Evolutionary conservation across 1,139 yeast genomes (phyloP), one percentile per base, ranked within the genome.

Genomic region (Yamadazyma friedrichii): DNA sequence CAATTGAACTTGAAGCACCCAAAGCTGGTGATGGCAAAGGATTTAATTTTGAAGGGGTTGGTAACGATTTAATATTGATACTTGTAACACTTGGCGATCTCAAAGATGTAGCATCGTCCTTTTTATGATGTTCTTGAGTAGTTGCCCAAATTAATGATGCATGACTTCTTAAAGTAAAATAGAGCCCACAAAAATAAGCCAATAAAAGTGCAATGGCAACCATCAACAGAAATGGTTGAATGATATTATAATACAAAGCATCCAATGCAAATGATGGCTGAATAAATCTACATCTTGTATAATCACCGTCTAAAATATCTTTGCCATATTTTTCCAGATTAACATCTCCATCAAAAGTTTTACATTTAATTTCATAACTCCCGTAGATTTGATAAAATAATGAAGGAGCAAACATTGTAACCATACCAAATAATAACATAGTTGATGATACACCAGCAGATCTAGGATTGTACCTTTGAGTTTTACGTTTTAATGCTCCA

Each of bases 371-470:
- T 53, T 85, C 91, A 58, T 89, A 88, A 5, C 88, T 78, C 1
- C 98, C 98, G 60, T 88, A 91, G 31, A 93, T 84, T 58, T 88
- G 94, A 59, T 88, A 88, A 53, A 94, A 81, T 32, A 89, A 73
- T 0, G 98, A 88, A 2, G 99, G 99, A 0, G 96, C 88, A 67
- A 93, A 84, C 81, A 93, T 91, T 1, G 88, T 94, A 40, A 89
- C 80, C 69, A 88, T 80, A 1, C 98, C 95, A 67, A 84, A 93
- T 40, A 93, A 70, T 41, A 93, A 70, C 96, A 93, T 88, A 1
- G 98, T 94, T 1, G 97, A 88, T 4, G 96, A 87, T 1, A 93
- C 98, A 45, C 98, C 97, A 0, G 98, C 98, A 43, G 95, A 85
- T 35, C 93, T 81, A 1, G 98, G 98, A 56, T 93, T 93, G 59